Conservation (phyloP, 257 asterid genomes). For the Sherardia arvensis region DNA sequence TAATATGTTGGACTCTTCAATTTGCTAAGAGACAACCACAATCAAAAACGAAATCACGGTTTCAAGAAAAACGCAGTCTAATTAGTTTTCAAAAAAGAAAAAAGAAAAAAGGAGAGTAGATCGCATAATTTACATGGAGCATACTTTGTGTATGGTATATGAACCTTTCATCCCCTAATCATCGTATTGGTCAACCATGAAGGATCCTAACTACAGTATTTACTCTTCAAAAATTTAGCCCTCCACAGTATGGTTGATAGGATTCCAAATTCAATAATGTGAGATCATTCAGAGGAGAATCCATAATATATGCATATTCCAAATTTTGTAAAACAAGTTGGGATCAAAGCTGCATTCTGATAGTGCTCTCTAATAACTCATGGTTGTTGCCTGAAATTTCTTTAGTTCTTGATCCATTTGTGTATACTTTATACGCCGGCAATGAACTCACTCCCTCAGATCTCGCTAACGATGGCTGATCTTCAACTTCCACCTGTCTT, state of each 20-base stretch:
- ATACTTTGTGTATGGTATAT: not conserved
- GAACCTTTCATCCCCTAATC: not conserved
- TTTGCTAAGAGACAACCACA: no score
- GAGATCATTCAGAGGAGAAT: not conserved
- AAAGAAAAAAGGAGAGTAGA: no score
- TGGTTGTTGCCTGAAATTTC: constrained; percentile 32
- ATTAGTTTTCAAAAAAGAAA: no score
- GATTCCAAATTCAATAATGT: no score
- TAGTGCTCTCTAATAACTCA: constrained; percentile 39
- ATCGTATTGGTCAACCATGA: not conserved
- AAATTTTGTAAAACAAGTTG: not conserved
- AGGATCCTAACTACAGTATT: not conserved
- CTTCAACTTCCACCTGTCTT: constrained; percentile 47
- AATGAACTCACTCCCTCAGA: constrained; percentile 38
- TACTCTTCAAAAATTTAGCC: not conserved
- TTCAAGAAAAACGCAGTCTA: no score
- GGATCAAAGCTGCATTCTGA: constrained; percentile 23
- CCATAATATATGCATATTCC: not conserved
- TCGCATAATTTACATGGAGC: no score
- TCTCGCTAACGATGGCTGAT: constrained; percentile 33
- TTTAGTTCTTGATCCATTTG: constrained; percentile 37
- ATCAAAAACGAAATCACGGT: no score
- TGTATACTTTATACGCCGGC: constrained; percentile 41
- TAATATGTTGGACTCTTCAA: no score
- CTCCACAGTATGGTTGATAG: not conserved